Evolutionary conservation across 257 asterid species (phyloP).

Genomic region (Solanum chiquidenum): DNA sequence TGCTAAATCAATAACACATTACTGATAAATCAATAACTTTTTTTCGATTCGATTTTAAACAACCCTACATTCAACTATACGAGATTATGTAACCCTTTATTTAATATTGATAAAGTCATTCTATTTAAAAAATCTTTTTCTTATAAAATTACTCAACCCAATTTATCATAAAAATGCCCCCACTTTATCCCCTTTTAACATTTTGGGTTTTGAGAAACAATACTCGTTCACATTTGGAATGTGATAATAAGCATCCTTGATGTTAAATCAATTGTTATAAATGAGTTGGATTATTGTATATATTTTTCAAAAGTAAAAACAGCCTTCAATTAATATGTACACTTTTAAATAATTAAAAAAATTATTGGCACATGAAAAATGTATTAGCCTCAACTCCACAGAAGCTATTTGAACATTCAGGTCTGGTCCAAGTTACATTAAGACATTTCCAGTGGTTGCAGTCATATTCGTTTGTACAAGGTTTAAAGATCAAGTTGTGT

Average conservation of each 20-base stretch:
- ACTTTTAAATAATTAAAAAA: background rate
- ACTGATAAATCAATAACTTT: no score
- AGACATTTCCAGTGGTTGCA: conserved; percentile 22
- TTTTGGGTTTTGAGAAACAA: background rate
- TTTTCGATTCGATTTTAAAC: no score
- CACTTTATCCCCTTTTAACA: background rate
- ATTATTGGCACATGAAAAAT: no score
- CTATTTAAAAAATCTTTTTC: no score
- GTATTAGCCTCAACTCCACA: no score
- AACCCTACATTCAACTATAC: no score
- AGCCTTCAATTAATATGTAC: background rate
- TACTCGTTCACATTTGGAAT: no score
- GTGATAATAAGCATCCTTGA: background rate
- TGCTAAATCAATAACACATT: no score
- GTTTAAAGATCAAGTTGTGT: conserved; percentile 62
- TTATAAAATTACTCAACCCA: no score
- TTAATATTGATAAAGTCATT: no score
- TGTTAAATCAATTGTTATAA: background rate
- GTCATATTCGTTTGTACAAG: conserved; percentile 69
- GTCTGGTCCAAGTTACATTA: background rate
- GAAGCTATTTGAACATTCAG: background rate
- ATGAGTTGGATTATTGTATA: background rate
- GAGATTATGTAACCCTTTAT: no score
- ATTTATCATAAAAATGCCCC: no score
- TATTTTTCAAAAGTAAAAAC: background rate